Evolutionary conservation across 495 filamentous ascomycete genomes (phyloP), one percentile per base, ranked within the genome.

Genomic region (Hamigera avellanea): DNA sequence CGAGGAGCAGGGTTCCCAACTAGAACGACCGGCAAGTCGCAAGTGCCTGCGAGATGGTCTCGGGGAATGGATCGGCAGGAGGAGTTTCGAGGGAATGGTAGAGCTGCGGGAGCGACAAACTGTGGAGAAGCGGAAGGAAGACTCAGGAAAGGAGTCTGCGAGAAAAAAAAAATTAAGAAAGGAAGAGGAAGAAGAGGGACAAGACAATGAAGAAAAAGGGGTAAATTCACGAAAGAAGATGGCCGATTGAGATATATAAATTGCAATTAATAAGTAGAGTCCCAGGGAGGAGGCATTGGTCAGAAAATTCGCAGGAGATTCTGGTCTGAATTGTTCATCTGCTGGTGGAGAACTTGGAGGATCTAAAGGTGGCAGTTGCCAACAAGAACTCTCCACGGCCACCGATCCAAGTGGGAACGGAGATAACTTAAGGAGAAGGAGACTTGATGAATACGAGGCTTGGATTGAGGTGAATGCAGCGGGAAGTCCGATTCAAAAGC

Each of bases 11-110:
- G 9, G 5, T 23, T 23, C 9, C 9, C 9, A 23, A 9, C 21
- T 23, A 23, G 9, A 23, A 15, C n/a, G 14, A 30, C 28, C 5
- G 12, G 43, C 35, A 37, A 46, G 33, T 40, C 19, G 36, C 14
- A 32, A 32, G 36, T 32, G 37, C 32, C 33, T 16, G 40, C 27
- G 18, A 31, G 36, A 31, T 42, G 45, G 39, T 27, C 29, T 40
- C 21, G 37, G 36, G 42, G 59, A 64, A 64, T 63, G 61, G 61
- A 65, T 65, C 61, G 57, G 53, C 61, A 61, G 56, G 54, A 62
- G 53, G 57, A 54, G 53, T 54, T 47, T 28, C 27, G 15, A 37
- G 39, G 33, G 40, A 51, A 46, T 42, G 42, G 38, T 36, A 36
- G 32, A 27, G 18, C 19, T 25, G 18, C 17, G 5, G 23, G 19